Evolutionary conservation across 352 stramenopile genomes (phyloP).

Genomic region (Phytopythium cucurbitacearum): DNA sequence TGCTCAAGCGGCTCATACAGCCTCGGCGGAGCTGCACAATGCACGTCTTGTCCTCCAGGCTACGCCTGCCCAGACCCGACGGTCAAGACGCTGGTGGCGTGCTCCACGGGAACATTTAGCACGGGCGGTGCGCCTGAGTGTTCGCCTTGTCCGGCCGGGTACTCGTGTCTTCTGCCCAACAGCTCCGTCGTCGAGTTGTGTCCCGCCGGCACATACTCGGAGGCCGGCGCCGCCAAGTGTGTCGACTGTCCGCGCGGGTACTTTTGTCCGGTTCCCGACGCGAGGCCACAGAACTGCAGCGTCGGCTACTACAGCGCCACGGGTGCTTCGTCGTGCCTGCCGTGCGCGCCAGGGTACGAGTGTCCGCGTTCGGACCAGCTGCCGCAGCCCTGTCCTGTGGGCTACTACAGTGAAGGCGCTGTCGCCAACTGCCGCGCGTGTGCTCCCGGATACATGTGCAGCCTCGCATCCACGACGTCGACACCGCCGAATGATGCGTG

Average conservation of each 20-base stretch:
- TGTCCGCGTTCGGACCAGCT: constrained; percentile 68
- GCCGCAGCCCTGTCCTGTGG: constrained; percentile 79
- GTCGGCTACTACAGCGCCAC: constrained; percentile 79
- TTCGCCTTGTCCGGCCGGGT: constrained; percentile 74
- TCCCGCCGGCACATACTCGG: constrained; percentile 66
- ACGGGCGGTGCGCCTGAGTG: constrained; percentile 43
- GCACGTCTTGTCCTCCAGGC: constrained; percentile 56
- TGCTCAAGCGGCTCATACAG: constrained; percentile 67
- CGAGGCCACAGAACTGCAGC: constrained; percentile 65
- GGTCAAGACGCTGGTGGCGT: constrained; percentile 38
- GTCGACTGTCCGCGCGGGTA: constrained; percentile 78
- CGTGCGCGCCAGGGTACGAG: constrained; percentile 80
- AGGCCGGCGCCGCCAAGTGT: constrained; percentile 47
- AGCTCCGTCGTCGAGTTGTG: constrained; percentile 54
- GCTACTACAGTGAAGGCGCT: constrained; percentile 81
- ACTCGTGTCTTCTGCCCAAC: constrained; percentile 61
- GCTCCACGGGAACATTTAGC: constrained; percentile 53
- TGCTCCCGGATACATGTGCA: constrained; percentile 73
- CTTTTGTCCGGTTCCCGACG: constrained; percentile 62
- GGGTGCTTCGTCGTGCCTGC: constrained; percentile 56
- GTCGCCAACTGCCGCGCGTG: constrained; percentile 64
- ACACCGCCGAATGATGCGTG: constrained; percentile 85
- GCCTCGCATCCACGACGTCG: constrained; percentile 68
- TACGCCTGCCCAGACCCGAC: constrained; percentile 71
- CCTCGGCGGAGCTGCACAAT: constrained; percentile 37